phyloP scores from a whole-genome alignment of 805 yeast species.

The Suhomyces kilbournensis region DNA sequence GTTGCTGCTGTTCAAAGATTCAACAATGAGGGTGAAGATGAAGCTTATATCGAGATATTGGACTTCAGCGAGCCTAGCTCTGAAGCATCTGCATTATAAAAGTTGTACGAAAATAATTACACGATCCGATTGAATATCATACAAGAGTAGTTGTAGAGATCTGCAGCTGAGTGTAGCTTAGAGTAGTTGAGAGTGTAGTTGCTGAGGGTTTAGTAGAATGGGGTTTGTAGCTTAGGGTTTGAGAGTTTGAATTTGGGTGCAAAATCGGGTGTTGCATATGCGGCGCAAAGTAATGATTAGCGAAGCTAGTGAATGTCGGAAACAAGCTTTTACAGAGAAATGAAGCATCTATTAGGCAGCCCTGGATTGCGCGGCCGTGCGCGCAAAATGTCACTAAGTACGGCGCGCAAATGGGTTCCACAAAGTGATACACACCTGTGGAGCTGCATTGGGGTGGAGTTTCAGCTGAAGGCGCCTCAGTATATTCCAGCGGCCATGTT shows the following conservation, averaged over 20 bases:
- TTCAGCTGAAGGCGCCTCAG: background rate
- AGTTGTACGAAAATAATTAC: background rate
- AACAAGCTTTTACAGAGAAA: background rate
- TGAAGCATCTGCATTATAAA: background rate
- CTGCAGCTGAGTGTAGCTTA: too few species aligned
- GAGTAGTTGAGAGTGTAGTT: too few species aligned
- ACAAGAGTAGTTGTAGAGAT: too few species aligned
- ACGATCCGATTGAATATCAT: background rate
- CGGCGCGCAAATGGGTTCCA: background rate
- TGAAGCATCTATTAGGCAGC: background rate
- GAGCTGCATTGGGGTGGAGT: background rate
- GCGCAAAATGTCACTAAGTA: background rate
- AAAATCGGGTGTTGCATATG: background rate
- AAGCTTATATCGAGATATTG: conserved; percentile 77
- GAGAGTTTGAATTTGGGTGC: too few species aligned
- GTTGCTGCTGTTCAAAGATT: conserved; percentile 81
- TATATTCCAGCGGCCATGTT: background rate
- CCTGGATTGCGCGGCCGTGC: background rate
- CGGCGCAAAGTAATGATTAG: background rate
- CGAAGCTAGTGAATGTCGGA: too few species aligned
- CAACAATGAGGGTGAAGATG: conserved; percentile 43
- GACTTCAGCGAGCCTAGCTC: conserved; percentile 58
- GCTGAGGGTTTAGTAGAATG: too few species aligned
- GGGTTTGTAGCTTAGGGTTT: background rate
- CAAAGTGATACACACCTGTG: background rate